Base-by-base conservation (phyloP, 768 basidiomycete genomes). In the Pleurotus ostreatus region DNA sequence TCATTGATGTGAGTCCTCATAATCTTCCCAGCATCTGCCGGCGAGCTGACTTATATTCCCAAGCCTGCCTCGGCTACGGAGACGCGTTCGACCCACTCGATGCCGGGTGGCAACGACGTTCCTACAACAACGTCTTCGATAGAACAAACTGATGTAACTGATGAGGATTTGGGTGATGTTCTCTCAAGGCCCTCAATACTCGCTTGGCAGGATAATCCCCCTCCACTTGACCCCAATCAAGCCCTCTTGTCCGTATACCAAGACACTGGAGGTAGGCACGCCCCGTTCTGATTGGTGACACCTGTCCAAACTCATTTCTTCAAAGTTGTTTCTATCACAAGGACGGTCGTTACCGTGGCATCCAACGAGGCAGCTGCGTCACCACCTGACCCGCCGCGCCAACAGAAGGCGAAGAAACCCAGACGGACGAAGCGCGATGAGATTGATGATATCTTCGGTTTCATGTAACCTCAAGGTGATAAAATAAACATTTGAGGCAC, bases 391-490 rank as follows among this genome's bases (percentile, higher is more conserved):
- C 15, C 13, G 48, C 25, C 48, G 52, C 44, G 3, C 13, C 39
- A 57, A 43, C 63, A 60, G 55, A 76, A 34, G 30, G 30, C 8
- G 2, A 34, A 71, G 59, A 73, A 68, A 57, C 74, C 72, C 60
- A 74, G 69, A 59, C 79, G 72, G 64, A 69, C 66, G 57, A 68
- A 66, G 43, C 70, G 61, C 54, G 78, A 88, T 60, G 86, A 86
- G 62, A 88, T 88, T 38, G 86, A 88, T 60, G 79, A 78, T n/a
- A 87, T 88, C 18, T 88, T 88, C 65, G 81, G 78, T 0, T 74
- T 68, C 55, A 59, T 58, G 26, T 49, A 43, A 43, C 9, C 6
- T 5, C 23, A 23, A 23, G 23, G 23, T 4, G 23, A 23, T 23
- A 3, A 23, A 23, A 23, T 23, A 5, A 25, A 25, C 5, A 23